Percentiles rank a stretch among this genome's conserved stretches.
These are phyloP conservation scores for Plasmopara halstedii DNA, from an alignment of 352 stramenopile genomes.

Conservation along the genomic window DNA sequence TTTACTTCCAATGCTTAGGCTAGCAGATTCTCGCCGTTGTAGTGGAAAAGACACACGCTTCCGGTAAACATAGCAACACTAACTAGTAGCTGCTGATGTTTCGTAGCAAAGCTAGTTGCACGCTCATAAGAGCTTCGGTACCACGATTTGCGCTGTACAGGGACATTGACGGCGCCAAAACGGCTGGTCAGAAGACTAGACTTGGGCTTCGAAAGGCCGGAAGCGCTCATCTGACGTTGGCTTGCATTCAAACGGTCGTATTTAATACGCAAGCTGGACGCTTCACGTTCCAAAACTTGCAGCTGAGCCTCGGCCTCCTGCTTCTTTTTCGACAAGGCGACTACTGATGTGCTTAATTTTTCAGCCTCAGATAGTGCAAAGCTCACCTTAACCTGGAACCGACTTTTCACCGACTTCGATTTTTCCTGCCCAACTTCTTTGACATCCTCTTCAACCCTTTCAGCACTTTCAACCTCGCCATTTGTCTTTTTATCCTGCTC, in stretches of 20 bases:
- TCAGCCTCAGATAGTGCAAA: slow-evolving; percentile 74
- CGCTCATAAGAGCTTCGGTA: slow-evolving; percentile 64
- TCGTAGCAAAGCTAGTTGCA: slow-evolving; percentile 50
- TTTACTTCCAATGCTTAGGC: slow-evolving; percentile 14
- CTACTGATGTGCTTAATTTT: slow-evolving; percentile 60
- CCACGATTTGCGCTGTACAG: slow-evolving; percentile 44
- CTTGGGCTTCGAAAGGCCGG: slow-evolving; percentile 56
- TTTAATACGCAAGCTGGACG: slow-evolving; percentile 64
- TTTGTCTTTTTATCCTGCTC: slow-evolving; percentile 9
- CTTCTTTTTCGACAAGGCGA: slow-evolving; percentile 73
- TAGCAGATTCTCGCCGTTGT: slow-evolving; percentile 77
- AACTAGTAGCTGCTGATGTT: slow-evolving; percentile 65
- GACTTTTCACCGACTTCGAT: slow-evolving; percentile 24
- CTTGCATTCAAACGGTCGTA: slow-evolving; percentile 77
- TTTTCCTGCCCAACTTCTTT: slow-evolving; percentile 18
- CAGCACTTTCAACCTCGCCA: slow-evolving; percentile 13
- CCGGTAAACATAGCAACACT: slow-evolving; percentile 73
- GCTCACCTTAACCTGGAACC: slow-evolving; percentile 62
- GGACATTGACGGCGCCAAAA: slow-evolving; percentile 27
- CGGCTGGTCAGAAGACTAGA: slow-evolving; percentile 44
- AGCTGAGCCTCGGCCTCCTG: slow-evolving; percentile 64
- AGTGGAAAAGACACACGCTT: slow-evolving; percentile 72
- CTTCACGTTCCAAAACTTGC: slow-evolving; percentile 61
- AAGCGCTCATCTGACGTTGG: slow-evolving; percentile 51
- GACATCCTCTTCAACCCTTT: slow-evolving; percentile 15